phyloP scores from a whole-genome alignment of 2,329 filamentous ascomycete species.

The Emericellopsis cladophorae region DNA sequence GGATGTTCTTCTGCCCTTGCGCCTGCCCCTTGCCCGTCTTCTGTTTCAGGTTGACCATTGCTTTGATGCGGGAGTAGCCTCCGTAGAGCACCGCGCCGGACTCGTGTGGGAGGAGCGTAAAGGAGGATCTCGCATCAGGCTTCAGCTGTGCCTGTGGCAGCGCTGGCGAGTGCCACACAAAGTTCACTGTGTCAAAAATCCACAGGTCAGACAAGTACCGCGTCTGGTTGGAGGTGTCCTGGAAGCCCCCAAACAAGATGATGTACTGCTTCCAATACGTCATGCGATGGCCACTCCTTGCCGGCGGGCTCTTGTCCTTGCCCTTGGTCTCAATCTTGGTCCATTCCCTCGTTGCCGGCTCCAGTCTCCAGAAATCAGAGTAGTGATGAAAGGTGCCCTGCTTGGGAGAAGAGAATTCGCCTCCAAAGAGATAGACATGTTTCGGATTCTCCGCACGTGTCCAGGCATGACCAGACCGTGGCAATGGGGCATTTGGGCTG shows the following conservation, averaged over 20 bases:
- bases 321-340: conserved; percentile 71
- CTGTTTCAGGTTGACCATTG: conserved; percentile 51
- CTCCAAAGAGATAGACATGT: conserved; percentile 84
- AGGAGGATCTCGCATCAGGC: conserved; percentile 82
- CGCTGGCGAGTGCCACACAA: conserved; percentile 67
- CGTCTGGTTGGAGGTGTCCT: conserved; percentile 90
- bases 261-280: conserved; percentile 97
- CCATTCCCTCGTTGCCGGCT: conserved; percentile 80
- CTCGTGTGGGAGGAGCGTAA: conserved; percentile 84
- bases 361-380: conserved; percentile 93
- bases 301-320: conserved; percentile 66
- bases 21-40: conserved; percentile 41
- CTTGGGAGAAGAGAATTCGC: conserved; percentile 92
- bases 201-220: conserved; percentile 90
- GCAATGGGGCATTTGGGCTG: conserved; percentile 81
- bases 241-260: conserved; percentile 89
- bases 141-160: conserved; percentile 71
- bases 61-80: conserved; percentile 86
- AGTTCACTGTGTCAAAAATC: conserved; percentile 87
- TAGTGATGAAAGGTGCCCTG: conserved; percentile 99
- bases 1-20: conserved; percentile 54
- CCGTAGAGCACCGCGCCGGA: conserved; percentile 82
- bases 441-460: conserved; percentile 76
- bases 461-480: conserved; percentile 89
- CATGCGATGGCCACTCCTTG: conserved; percentile 88